These are phyloP conservation scores for Cutaneotrichosporon sp. DNA, from an alignment of 1,284 basidiomycete genomes.

Conservation along the genomic window DNA sequence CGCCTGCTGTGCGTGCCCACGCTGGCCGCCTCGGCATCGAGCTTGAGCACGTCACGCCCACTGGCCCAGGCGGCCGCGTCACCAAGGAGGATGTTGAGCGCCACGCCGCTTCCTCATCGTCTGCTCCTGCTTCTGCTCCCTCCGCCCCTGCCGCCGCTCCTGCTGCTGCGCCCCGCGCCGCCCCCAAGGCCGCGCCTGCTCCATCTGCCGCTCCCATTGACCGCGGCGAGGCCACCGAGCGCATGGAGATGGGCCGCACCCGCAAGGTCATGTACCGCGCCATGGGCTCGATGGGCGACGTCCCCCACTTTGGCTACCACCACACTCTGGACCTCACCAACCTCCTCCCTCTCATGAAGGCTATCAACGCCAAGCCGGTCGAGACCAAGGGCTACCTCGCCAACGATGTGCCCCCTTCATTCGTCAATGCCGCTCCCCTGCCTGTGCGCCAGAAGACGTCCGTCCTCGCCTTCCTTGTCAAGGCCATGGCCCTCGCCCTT, in stretches of 20 bases:
- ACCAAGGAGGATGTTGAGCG: slow-evolving; percentile 59
- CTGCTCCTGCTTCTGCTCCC: neutral
- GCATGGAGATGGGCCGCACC: slow-evolving; percentile 64
- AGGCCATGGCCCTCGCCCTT: slow-evolving; percentile 75
- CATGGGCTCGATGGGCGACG: slow-evolving; percentile 60
- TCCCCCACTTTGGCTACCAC: slow-evolving; percentile 76
- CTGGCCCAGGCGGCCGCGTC: slow-evolving; percentile 57
- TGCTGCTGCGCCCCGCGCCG: neutral
- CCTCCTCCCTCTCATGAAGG: slow-evolving; percentile 65
- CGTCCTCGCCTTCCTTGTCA: slow-evolving; percentile 78
- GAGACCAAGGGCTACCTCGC: slow-evolving; percentile 40
- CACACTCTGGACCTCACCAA: slow-evolving; percentile 77
- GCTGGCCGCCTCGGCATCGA: slow-evolving; percentile 34
- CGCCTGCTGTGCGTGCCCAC: slow-evolving; percentile 37
- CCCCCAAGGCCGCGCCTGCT: slow-evolving; percentile 1
- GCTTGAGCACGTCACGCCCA: slow-evolving; percentile 55
- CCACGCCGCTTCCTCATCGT: slow-evolving; percentile 5
- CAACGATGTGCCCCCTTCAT: slow-evolving; percentile 54
- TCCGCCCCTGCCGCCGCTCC: slow-evolving; percentile 1
- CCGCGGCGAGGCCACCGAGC: slow-evolving; percentile 62
- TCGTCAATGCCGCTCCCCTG: slow-evolving; percentile 44
- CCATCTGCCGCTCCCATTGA: slow-evolving; percentile 17
- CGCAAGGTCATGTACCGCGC: slow-evolving; percentile 81
- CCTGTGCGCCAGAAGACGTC: slow-evolving; percentile 54
- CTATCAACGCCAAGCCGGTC: slow-evolving; percentile 59